Conservation (phyloP, 805 yeast species). For the Suhomyces sp. region DNA sequence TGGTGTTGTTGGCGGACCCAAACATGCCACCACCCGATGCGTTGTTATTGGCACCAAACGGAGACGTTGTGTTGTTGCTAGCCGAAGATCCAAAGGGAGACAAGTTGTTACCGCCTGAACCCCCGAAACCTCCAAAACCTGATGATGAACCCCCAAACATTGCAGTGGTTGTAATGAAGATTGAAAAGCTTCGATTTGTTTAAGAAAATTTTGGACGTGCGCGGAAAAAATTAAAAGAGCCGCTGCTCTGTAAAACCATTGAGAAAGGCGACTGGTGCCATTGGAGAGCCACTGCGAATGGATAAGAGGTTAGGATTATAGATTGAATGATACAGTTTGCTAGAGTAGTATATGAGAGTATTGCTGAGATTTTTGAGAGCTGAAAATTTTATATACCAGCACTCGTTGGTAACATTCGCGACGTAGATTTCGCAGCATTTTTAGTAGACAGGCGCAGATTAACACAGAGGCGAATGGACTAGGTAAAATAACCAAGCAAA, state of each 20-base stretch:
- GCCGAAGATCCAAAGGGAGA: conserved; percentile 36
- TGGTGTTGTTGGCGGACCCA: conserved; percentile 13
- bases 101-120: conserved; percentile 19
- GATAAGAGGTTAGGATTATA: no score
- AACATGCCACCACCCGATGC: conserved; percentile 5
- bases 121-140: conserved; percentile 49
- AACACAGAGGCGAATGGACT: no score
- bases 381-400: no score
- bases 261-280: no score
- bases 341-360: no score
- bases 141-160: conserved; percentile 51
- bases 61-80: conserved; percentile 15
- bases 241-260: background rate
- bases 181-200: conserved; percentile 2
- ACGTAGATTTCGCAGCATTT: no score
- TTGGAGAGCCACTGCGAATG: no score
- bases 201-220: conserved; percentile 1
- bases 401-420: no score
- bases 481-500: no score
- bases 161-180: background rate
- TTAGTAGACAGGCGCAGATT: no score
- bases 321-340: no score
- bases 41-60: conserved; percentile 13
- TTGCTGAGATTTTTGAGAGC: no score
- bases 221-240: background rate